Conservation (phyloP, 2,329 filamentous ascomycete genomes). For the Dichotomopilus funicola region DNA sequence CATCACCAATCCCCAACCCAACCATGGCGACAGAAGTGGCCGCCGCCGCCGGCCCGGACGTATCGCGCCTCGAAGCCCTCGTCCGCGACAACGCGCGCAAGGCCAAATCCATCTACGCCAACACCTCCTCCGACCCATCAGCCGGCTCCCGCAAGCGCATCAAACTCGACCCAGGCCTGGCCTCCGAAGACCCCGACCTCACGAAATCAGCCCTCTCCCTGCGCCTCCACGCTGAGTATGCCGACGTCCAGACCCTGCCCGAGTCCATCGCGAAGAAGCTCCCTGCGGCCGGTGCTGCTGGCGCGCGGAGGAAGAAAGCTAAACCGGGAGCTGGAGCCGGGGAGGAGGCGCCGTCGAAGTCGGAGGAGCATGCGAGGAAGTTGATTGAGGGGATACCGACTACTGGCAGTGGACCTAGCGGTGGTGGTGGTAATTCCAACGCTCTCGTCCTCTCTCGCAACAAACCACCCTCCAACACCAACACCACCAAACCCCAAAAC, state of each 20-base stretch:
- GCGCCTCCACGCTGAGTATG: conserved; percentile 68
- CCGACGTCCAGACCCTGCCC: conserved; percentile 69
- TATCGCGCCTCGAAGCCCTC: conserved; percentile 31
- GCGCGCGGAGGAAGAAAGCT: conserved; percentile 50
- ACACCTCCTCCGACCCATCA: conserved; percentile 19
- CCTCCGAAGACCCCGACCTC: conserved; percentile 36
- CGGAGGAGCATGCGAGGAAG: conserved; percentile 50
- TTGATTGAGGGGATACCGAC: conserved; percentile 59
- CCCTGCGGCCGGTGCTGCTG: conserved; percentile 41
- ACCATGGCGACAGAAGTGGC: conserved; percentile 28
- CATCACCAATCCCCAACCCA: background rate
- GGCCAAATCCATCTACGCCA: conserved; percentile 35
- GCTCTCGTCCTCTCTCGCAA: conserved; percentile 33
- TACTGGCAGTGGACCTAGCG: conserved; percentile 25
- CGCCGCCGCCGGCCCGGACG: conserved; percentile 18
- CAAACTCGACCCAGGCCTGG: conserved; percentile 29
- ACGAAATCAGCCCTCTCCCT: conserved; percentile 42
- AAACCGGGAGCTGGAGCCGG: conserved; percentile 37
- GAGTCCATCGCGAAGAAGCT: conserved; percentile 72
- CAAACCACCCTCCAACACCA: conserved; percentile 21
- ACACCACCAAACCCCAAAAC: conserved; percentile 18
- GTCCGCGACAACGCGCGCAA: conserved; percentile 37
- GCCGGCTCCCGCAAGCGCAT: conserved; percentile 27
- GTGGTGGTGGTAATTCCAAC: conserved; percentile 27
- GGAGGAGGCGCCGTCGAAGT: conserved; percentile 26